A percentile compares a stretch with the other conserved stretches of the same genome.
Conservation (phyloP, 1,284 basidiomycete genomes). For the Melampsora occidentalis region DNA sequence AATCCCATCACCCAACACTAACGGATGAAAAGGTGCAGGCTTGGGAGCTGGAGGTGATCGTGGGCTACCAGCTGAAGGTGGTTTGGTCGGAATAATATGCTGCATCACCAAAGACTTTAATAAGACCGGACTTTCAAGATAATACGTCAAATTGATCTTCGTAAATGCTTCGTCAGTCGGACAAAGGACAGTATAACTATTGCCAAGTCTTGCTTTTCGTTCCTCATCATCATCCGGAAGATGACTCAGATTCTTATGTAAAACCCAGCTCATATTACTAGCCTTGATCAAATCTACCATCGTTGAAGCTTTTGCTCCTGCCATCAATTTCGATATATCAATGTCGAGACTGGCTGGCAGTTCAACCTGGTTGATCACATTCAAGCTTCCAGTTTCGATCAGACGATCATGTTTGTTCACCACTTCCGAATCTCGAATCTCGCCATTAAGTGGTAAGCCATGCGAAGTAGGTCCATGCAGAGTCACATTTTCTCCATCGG, state of each 20-base stretch:
- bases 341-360: conserved; percentile 83
- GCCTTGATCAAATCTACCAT: conserved; percentile 80
- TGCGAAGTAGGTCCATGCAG: conserved; percentile 56
- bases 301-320: conserved; percentile 72
- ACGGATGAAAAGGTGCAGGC: conserved; percentile 59
- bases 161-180: conserved; percentile 91
- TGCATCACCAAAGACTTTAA: conserved; percentile 74
- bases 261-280: conserved; percentile 81
- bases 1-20: conserved; percentile 67
- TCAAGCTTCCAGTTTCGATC: conserved; percentile 85
- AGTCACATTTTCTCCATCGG: conserved; percentile 49
- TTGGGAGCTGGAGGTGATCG: conserved; percentile 30
- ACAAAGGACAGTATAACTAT: conserved; percentile 72
- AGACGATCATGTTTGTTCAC: conserved; percentile 62
- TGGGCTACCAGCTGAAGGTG: background rate
- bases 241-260: conserved; percentile 63
- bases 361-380: conserved; percentile 78
- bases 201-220: background rate
- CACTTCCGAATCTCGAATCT: conserved; percentile 22
- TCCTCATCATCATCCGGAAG: background rate
- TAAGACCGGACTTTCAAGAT: conserved; percentile 60
- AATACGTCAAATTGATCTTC: conserved; percentile 73
- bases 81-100: conserved; percentile 72
- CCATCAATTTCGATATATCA: conserved; percentile 81
- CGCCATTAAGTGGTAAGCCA: conserved; percentile 58